Evolutionary conservation across 2,329 filamentous ascomycete species (phyloP), one percentile per base, ranked within the genome.

Genomic region (Huntiella moniliformis): DNA sequence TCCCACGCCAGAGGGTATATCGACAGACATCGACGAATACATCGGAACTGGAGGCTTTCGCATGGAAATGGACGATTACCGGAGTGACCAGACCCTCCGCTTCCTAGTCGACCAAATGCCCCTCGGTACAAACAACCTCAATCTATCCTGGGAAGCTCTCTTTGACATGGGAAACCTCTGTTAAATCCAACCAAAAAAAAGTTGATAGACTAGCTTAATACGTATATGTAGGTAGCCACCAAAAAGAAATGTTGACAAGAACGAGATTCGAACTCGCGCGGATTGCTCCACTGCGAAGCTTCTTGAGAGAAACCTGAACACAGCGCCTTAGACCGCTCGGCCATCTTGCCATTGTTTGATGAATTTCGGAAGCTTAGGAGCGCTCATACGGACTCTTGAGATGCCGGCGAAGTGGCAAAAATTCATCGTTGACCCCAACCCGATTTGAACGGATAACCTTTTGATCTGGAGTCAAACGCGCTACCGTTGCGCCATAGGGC

Each of bases 221-320:
- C 22, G 6, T 7, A 8, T 8, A 28, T 28, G 22, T 28, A 40
- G 38, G 38, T 42, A 42, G 11, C 8, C n/a, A 28, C 22, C 22
- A 13, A 42, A 45, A 45, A 38, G 12, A 28, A 56, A 56, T 57
- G 56, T 57, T 57, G 51, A 53, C 52, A 54, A 53, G 53, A 58
- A 58, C 59, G 57, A 56, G 47, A 49, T 49, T 46, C 39, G 44
- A 46, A 49, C 42, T 46, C 47, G 44, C 47, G 42, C 42, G 38
- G 47, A 49, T 49, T 49, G 38, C 47, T 46, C 47, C 44, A 43
- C 47, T 49, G 44, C 40, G 44, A 49, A 49, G 42, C 13, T 43
- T n/a, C 32, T 28, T 31, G 6, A n/a, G n/a, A 10, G 22, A 38
- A 45, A 33, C 43, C 43, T 45, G 43, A 45, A 45, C 43, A 45